Conservation (phyloP, 495 filamentous ascomycete species). For the Margaritispora aquatica region DNA sequence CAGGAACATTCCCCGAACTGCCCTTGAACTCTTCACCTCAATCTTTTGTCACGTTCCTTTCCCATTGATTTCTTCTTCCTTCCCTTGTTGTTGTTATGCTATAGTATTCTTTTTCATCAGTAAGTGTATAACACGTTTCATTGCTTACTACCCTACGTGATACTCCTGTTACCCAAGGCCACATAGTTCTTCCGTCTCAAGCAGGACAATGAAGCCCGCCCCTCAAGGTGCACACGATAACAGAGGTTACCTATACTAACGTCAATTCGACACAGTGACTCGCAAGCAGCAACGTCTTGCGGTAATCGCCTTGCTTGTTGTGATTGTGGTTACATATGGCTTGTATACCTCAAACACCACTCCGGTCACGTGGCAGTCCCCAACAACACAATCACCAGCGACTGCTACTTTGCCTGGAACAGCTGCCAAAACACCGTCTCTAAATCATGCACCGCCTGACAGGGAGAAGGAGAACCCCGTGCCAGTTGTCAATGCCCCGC, state of each 20-base stretch:
- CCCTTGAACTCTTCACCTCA: too few relatives aligned
- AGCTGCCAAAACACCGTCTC: not conserved
- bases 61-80: not conserved
- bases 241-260: not conserved
- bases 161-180: not conserved
- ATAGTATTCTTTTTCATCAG: not conserved
- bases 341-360: not conserved
- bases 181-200: not conserved
- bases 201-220: not conserved
- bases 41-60: not conserved
- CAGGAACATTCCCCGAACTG: too few relatives aligned
- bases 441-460: not conserved
- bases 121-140: not conserved
- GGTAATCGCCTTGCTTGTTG: not conserved
- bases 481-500: not conserved
- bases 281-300: constrained; percentile 1
- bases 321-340: not conserved
- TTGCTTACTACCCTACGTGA: not conserved
- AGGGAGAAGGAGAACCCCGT: not conserved
- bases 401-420: too few relatives aligned
- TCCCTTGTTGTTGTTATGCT: not conserved
- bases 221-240: too few relatives aligned
- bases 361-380: constrained; percentile 9
- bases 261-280: not conserved
- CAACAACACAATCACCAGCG: not conserved